phyloP scores from a whole-genome alignment of 371 early-diverging fungal genomes.

The Mortierella sp. region DNA sequence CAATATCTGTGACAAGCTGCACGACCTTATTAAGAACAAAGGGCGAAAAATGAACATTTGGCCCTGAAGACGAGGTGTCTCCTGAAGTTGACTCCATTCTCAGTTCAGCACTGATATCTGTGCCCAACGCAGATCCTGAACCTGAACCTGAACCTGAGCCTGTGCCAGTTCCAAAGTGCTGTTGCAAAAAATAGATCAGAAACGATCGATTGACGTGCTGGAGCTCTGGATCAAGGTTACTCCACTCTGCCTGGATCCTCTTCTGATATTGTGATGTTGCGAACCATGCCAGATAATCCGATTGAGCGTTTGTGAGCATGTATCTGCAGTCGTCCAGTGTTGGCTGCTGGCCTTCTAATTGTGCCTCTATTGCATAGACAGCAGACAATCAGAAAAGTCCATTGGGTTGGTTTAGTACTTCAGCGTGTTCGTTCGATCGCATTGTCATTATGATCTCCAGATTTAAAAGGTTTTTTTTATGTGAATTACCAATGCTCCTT shows the following conservation, averaged over 20 bases:
- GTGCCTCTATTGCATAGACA: conserved; percentile 31
- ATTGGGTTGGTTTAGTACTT: neutral
- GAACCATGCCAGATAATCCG: conserved; percentile 48
- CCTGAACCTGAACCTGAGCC: conserved; percentile 8
- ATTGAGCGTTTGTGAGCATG: conserved; percentile 41
- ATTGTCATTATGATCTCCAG: neutral
- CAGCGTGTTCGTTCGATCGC: neutral
- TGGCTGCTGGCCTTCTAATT: conserved; percentile 36
- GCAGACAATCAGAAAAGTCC: neutral
- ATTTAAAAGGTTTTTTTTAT: neutral
- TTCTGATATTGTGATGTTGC: conserved; percentile 50
- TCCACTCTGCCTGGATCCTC: conserved; percentile 43
- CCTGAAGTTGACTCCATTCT: conserved; percentile 1
- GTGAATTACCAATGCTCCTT: conserved; percentile 35
- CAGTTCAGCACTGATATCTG: conserved; percentile 1
- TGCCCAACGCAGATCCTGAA: neutral
- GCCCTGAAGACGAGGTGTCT: conserved; percentile 19
- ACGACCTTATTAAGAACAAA: conserved; percentile 52
- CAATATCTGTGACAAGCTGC: conserved; percentile 45
- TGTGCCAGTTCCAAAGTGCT: conserved; percentile 34
- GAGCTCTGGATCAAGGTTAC: conserved; percentile 27
- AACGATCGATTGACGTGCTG: conserved; percentile 41
- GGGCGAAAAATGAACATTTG: conserved; percentile 19
- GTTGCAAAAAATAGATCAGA: conserved; percentile 36
- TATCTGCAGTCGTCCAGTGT: conserved; percentile 42